Base-by-base conservation (phyloP, 2,329 filamentous ascomycete species). In the Coniochaeta prunicola region DNA sequence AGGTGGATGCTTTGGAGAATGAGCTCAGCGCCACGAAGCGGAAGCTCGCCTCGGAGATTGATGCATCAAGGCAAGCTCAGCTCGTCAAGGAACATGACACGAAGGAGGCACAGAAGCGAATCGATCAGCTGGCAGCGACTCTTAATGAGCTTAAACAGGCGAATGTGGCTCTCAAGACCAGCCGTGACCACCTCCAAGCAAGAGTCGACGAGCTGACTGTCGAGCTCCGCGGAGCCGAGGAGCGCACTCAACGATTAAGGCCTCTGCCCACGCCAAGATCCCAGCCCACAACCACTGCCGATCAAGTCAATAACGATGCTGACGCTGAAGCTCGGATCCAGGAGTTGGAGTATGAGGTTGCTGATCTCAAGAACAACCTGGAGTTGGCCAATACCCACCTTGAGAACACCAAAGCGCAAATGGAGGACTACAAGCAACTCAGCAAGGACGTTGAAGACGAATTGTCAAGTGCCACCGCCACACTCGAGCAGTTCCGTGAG, bases 41-140 rank as follows among this genome's bases (percentile, higher is more conserved):
- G 55, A 96, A 92, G 71, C 80, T 97, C 2, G 85, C 88, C 2
- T 86, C 91, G 28, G 92, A 97, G 68, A 74, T 86, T 0, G 92
- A 97, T 61, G 92, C 96, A 63, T 84, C 81, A 64, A 96, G 92
- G 78, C 93, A 96, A 71, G 77, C 89, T 34, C 81, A 89, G 60
- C 78, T 94, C 56, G 86, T 93, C 59, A 92, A 96, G 67, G 93
- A 97, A 68, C 97, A 90, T 63, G 94, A 99, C 61, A 84, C 88
- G 45, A 88, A 91, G 64, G 91, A 97, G 70, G 87, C 84, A 56
- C 91, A 96, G 71, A 94, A 92, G 73, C 86, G 92, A 57, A 94
- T 97, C 61, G 93, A 99, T 64, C 93, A 97, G 67, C 83, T 99
- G 53, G 88, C 93, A 62, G 80, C 87, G 33, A 93, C 85, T 66